Conservation (phyloP, 805 yeast genomes). For the Lipomyces anomalus region DNA sequence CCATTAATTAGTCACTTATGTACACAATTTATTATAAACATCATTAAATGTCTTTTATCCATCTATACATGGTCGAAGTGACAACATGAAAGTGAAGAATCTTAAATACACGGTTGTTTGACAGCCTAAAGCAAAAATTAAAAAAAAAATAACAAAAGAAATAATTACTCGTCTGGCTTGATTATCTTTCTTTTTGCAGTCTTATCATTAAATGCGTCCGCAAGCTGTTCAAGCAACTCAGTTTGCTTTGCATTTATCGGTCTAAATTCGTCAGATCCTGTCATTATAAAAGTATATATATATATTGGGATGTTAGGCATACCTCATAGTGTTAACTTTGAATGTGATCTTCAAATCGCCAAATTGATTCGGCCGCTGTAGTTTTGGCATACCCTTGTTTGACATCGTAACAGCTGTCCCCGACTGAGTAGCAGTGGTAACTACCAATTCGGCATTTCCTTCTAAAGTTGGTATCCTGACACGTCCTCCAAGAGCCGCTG, state of each 20-base stretch:
- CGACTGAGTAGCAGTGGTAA: slow-evolving; percentile 77
- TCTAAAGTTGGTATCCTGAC: slow-evolving; percentile 86
- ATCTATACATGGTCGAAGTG: slow-evolving; percentile 2
- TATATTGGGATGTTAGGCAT: no score
- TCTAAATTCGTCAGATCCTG: slow-evolving; percentile 24
- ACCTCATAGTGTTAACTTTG: slow-evolving; percentile 56
- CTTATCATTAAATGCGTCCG: slow-evolving; percentile 79
- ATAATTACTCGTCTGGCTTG: slow-evolving; percentile 4
- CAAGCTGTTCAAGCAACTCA: slow-evolving; percentile 87
- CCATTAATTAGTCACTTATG: no score
- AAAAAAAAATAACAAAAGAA: neutral
- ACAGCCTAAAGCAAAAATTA: neutral
- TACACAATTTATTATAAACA: no score
- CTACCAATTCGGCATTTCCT: slow-evolving; percentile 71
- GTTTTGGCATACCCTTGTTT: slow-evolving; percentile 78
- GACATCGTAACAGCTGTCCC: slow-evolving; percentile 72
- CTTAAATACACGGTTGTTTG: neutral
- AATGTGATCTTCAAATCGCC: slow-evolving; percentile 78
- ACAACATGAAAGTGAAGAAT: slow-evolving; percentile 1
- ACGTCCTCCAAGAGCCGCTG: slow-evolving; percentile 93
- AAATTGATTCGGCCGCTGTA: slow-evolving; percentile 41
- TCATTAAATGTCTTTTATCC: no score
- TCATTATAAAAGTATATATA: neutral
- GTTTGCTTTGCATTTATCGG: slow-evolving; percentile 81
- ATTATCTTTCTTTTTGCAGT: slow-evolving; percentile 42